Evolutionary conservation across 805 yeast genomes (phyloP), one percentile per base, ranked within the genome.

Genomic region (Sugiyamaella valdiviana): DNA sequence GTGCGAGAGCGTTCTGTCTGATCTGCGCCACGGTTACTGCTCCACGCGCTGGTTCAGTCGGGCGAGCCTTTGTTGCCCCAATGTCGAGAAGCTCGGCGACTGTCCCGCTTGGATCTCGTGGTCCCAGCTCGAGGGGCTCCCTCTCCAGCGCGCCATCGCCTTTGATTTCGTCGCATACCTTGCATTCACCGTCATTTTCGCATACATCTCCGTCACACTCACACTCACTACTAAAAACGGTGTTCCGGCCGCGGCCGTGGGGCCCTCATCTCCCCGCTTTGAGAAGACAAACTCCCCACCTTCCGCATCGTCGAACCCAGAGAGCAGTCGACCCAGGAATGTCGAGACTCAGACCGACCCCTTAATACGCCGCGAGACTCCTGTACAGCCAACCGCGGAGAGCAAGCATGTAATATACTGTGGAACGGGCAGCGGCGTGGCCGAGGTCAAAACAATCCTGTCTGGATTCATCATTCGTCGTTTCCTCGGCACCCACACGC

Each of bases 351-450:
- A 26, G 3, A 3, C 14, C n/a, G 32, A 26, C 32, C 32, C 32
- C 14, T n/a, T 26, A 12, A 26, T 26, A 12, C 32, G n/a, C 32
- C 32, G 9, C 32, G 10, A 26, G 9, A n/a, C 32, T 10, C 32
- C 32, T 10, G 14, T 10, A 6, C 14, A 10, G 32, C 32, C 9
- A 26, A 12, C 32, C 4, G n/a, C 9, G 32, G n/a, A 3, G 3
- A 26, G 14, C 32, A 26, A 26, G 14, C 32, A 26, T n/a, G 57
- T 60, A 4, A 61, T 77, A 57, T 78, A 76, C 57, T 68, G 79
- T 10, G 82, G 79, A 0, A 72, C 74, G 24, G 83, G 83, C 2
- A 74, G 79, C 15, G 83, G 83, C 3, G 82, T 78, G 1, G 81
- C 82, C 0, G 82, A 78, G 61, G 83, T 78, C 14, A 77, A 76